Conservation (phyloP, 805 yeast species). For the Wickerhamiella domercqiae region DNA sequence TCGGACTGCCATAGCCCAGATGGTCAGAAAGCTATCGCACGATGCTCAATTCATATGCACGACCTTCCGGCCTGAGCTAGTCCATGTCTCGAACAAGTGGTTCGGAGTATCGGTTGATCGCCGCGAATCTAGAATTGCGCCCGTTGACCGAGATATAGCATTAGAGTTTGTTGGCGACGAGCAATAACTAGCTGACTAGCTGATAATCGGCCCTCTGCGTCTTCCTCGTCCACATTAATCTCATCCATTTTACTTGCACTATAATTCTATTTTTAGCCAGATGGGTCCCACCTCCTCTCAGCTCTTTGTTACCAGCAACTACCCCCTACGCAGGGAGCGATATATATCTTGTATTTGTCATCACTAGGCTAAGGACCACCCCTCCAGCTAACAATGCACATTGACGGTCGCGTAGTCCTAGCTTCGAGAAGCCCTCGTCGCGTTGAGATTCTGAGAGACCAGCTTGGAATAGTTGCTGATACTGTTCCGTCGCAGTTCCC, state of each 20-base stretch:
- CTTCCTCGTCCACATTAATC: too few relatives aligned
- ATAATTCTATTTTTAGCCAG: too few relatives aligned
- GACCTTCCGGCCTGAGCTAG: slow-evolving; percentile 86
- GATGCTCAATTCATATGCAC: slow-evolving; percentile 76
- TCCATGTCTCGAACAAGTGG: slow-evolving; percentile 70
- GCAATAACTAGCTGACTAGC: too few relatives aligned
- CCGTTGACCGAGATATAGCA: slow-evolving; percentile 59
- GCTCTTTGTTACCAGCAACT: too few relatives aligned
- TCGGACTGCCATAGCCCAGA: slow-evolving; percentile 67
- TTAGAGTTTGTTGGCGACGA: slow-evolving; percentile 51
- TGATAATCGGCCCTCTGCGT: too few relatives aligned
- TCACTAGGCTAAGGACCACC: too few relatives aligned
- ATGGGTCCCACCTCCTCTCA: too few relatives aligned
- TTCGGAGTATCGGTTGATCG: slow-evolving; percentile 77
- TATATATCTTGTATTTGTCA: too few relatives aligned
- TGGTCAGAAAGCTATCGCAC: slow-evolving; percentile 49
- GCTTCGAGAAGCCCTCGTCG: slow-evolving; percentile 84
- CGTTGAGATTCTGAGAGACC: slow-evolving; percentile 45
- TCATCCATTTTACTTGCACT: too few relatives aligned
- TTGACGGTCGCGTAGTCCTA: slow-evolving; percentile 32
- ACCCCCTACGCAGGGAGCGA: too few relatives aligned
- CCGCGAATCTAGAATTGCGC: slow-evolving; percentile 64
- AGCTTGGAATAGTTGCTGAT: slow-evolving; percentile 24
- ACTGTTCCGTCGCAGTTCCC: slow-evolving; percentile 54
- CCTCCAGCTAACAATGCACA: slow-evolving; percentile 3